Evolutionary conservation across 148 eudicot genomes (phyloP), one percentile per base, ranked within the genome.

Genomic region (Rhododendron mucronatum): DNA sequence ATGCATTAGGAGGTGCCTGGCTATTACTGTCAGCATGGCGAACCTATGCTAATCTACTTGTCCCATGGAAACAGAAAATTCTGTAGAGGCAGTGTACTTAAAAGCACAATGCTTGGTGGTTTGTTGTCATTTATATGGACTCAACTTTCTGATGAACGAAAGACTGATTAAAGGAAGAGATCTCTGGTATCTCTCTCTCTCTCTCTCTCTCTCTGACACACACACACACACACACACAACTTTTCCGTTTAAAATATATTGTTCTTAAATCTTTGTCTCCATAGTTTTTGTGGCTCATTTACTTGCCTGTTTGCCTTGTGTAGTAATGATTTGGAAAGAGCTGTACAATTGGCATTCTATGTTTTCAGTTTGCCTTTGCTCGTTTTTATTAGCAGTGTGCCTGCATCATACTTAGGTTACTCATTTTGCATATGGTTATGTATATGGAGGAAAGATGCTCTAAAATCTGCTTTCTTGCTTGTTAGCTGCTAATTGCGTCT

Each of bases 161-260:
- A 65, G 37, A 69, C 75, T 11, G 75, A 69, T 69, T 28, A 37
- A 28, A 69, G 30, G 37, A 69, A 28, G 15, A 80, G 61, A 50
- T 80, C 33, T 50, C 82, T 80, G 82, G 82, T 50, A 50, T 26
- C 37, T 80, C 59, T 23, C 39, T 80, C 82, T 50, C 53, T 47
- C 26, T 47, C 50, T 41, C 51, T 21, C 53, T 45, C 26, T n/a
- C 50, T 20, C 51, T 13, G 6, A 6, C 45, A 41, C 45, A 41
- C 44, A 6, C 45, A 41, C 45, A 41, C 44, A 39, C 45, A 41
- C 7, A 41, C 45, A 41, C 45, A 41, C 2, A 23, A 11, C 2
- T 78, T 47, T 45, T 15, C 12, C 14, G 16, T 50, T 15, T 80
- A n/a, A 26, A 48, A 6, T 50, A 4, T 1, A 3, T 47, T 79